Conservation (phyloP, 208 protist species). For the Wallacemonas sp. region DNA sequence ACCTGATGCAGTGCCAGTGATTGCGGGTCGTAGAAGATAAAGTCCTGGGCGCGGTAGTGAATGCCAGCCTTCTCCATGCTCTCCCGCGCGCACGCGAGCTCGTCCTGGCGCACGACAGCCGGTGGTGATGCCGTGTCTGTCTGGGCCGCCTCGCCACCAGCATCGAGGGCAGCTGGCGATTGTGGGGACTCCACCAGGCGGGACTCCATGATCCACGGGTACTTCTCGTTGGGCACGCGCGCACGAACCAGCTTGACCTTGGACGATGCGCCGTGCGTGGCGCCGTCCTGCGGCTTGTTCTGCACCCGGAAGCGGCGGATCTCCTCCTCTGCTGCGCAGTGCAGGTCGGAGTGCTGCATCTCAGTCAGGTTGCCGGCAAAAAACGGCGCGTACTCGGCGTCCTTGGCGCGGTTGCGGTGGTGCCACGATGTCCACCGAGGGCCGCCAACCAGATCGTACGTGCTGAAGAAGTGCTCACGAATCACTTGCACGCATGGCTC, state of each 20-base stretch:
- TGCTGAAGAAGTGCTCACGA: slow-evolving; percentile 71
- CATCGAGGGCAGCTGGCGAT: background rate
- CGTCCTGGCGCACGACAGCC: slow-evolving; percentile 16
- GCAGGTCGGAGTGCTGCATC: slow-evolving; percentile 31
- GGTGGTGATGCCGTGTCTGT: background rate
- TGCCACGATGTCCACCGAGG: slow-evolving; percentile 85
- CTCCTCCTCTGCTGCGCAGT: slow-evolving; percentile 44
- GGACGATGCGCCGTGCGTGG: slow-evolving; percentile 34
- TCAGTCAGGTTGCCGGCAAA: slow-evolving; percentile 41
- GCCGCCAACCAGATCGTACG: slow-evolving; percentile 81
- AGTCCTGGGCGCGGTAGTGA: slow-evolving; percentile 74
- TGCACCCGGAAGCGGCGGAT: slow-evolving; percentile 31
- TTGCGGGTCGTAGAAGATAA: slow-evolving; percentile 81
- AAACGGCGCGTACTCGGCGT: slow-evolving; percentile 38
- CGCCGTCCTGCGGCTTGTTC: slow-evolving; percentile 3
- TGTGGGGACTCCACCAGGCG: slow-evolving; percentile 4
- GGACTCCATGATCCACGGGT: slow-evolving; percentile 14
- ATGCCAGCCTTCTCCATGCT: slow-evolving; percentile 38
- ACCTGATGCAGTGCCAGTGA: slow-evolving; percentile 78
- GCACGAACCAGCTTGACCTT: slow-evolving; percentile 34
- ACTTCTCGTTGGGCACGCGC: slow-evolving; percentile 17
- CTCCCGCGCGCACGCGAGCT: slow-evolving; percentile 41
- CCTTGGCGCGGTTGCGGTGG: slow-evolving; percentile 36
- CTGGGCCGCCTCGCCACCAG: background rate
- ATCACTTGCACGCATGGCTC: slow-evolving; percentile 75